Percentiles rank a stretch among this genome's conserved stretches.
phyloP scores from a whole-genome alignment of 164 flowering plant genomes.

The Vitis cinerea region DNA sequence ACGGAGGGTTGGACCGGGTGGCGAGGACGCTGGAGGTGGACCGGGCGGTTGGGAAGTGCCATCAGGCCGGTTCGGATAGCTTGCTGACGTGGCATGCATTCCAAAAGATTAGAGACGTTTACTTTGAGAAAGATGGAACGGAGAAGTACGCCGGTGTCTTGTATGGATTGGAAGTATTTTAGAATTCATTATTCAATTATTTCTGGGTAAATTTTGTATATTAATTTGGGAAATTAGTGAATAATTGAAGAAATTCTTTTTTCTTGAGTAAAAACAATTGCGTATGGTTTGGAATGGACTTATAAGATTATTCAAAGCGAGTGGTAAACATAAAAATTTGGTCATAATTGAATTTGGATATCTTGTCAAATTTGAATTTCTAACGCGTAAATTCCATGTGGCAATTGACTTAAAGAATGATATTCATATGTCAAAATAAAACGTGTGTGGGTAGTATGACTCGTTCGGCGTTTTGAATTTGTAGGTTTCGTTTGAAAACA shows the following conservation, averaged over 20 bases:
- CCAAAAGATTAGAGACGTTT: constrained; percentile 40
- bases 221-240: neutral
- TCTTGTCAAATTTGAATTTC: too few species aligned
- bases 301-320: too few species aligned
- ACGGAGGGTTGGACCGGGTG: constrained; percentile 62
- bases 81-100: constrained; percentile 64
- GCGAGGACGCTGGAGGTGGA: constrained; percentile 40
- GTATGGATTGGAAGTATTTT: constrained; percentile 48
- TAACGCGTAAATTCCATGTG: too few species aligned
- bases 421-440: too few species aligned
- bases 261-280: neutral
- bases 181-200: neutral
- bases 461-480: too few species aligned
- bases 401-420: too few species aligned
- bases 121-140: constrained; percentile 29
- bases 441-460: too few species aligned
- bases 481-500: too few species aligned
- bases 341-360: too few species aligned
- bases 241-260: neutral
- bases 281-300: neutral
- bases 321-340: too few species aligned
- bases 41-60: constrained; percentile 51
- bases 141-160: constrained; percentile 51
- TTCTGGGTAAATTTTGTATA: neutral
- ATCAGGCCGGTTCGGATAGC: constrained; percentile 60